Conservation (phyloP, 1,139 yeast species). For the Scheffersomyces illinoinensis region DNA sequence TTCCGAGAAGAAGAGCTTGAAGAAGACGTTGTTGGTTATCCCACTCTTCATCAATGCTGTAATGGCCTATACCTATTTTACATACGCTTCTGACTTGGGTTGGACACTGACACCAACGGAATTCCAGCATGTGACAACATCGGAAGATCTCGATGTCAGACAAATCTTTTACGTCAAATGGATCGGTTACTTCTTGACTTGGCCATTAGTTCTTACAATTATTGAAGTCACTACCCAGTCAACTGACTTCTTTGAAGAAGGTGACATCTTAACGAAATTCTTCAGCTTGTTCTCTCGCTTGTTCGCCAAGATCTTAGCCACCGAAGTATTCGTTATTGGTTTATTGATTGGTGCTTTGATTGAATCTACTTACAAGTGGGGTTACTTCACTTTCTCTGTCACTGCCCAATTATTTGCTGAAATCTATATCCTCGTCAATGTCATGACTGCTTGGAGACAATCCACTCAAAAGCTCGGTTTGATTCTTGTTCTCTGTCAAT, state of each 20-base stretch:
- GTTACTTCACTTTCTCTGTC: constrained; percentile 50
- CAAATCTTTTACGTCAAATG: constrained; percentile 67
- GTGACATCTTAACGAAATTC: constrained; percentile 23
- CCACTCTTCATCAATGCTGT: constrained; percentile 49
- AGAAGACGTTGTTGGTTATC: constrained; percentile 44
- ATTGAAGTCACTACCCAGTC: constrained; percentile 48
- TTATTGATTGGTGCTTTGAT: constrained; percentile 57
- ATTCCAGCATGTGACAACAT: constrained; percentile 52
- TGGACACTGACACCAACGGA: constrained; percentile 56
- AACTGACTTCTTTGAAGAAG: constrained; percentile 29
- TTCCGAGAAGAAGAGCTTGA: constrained; percentile 30
- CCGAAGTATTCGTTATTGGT: constrained; percentile 53
- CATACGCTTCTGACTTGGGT: constrained; percentile 70
- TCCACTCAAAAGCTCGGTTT: constrained; percentile 11
- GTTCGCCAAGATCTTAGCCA: constrained; percentile 38
- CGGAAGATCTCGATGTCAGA: constrained; percentile 43
- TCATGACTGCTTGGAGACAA: constrained; percentile 12
- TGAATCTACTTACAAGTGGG: constrained; percentile 65
- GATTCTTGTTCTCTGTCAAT: constrained; percentile 29
- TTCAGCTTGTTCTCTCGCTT: constrained; percentile 24
- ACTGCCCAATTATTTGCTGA: constrained; percentile 41
- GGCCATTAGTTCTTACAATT: constrained; percentile 53
- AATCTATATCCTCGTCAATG: constrained; percentile 21
- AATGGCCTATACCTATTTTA: constrained; percentile 55
- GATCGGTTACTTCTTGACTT: constrained; percentile 68